These are phyloP conservation scores for Arthrobotrys sphaeroides DNA, from an alignment of 2,329 filamentous ascomycete genomes.

Conservation along the genomic window DNA sequence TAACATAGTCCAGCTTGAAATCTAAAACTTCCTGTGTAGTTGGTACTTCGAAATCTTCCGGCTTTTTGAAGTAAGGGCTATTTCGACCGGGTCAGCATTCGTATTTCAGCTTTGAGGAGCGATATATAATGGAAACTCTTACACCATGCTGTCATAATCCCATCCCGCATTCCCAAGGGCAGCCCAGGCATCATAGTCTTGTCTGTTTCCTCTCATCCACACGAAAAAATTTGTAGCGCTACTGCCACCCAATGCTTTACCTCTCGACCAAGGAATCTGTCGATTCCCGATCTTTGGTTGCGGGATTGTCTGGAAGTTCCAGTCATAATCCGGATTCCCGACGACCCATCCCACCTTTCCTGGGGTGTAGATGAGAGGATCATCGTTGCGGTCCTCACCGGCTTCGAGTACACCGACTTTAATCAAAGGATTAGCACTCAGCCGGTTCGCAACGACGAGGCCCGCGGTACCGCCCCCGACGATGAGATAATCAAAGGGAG, in stretches of 20 bases:
- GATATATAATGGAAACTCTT: background rate
- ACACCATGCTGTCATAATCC: slow-evolving; percentile 66
- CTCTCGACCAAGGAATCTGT: slow-evolving; percentile 23
- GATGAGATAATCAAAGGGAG: slow-evolving; percentile 64
- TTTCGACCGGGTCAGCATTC: background rate
- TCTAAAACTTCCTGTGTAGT: background rate
- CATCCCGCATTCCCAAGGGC: slow-evolving; percentile 69
- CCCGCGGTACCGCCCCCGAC: slow-evolving; percentile 66
- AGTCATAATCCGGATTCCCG: slow-evolving; percentile 26
- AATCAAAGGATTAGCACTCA: slow-evolving; percentile 57
- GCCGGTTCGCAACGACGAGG: slow-evolving; percentile 64
- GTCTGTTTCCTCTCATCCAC: slow-evolving; percentile 62
- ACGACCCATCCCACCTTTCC: slow-evolving; percentile 41
- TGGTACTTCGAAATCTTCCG: slow-evolving; percentile 38
- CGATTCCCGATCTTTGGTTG: slow-evolving; percentile 23
- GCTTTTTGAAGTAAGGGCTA: slow-evolving; percentile 54
- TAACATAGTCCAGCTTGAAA: slow-evolving; percentile 25
- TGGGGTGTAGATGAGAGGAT: slow-evolving; percentile 35
- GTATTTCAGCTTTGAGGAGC: slow-evolving; percentile 56
- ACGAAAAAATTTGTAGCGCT: slow-evolving; percentile 60
- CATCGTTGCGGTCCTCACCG: slow-evolving; percentile 18
- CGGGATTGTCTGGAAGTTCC: slow-evolving; percentile 26
- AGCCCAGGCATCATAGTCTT: slow-evolving; percentile 69
- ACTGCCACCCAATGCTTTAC: slow-evolving; percentile 59
- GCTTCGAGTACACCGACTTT: slow-evolving; percentile 48